phyloP scores from a whole-genome alignment of 306 rosid genomes.

The Lagenaria siceraria region DNA sequence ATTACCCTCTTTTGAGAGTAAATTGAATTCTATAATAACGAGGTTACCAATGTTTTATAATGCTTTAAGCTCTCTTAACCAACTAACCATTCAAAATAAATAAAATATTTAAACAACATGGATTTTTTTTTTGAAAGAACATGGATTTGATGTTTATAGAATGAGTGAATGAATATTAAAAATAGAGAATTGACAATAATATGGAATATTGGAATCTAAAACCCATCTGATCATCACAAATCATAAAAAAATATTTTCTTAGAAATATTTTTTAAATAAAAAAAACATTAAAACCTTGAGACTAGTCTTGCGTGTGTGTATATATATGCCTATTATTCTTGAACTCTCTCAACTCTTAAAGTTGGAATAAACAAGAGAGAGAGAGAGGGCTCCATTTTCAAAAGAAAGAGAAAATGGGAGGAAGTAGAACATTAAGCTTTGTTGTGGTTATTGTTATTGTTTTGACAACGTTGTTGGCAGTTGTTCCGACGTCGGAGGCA shows the following conservation, averaged over 20 bases:
- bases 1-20: too few species aligned
- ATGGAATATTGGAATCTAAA: background rate
- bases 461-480: slow-evolving; percentile 8
- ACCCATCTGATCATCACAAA: background rate
- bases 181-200: background rate
- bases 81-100: too few species aligned
- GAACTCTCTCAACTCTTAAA: background rate
- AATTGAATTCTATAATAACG: too few species aligned
- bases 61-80: too few species aligned
- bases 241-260: background rate
- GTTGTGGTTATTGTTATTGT: background rate
- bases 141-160: background rate
- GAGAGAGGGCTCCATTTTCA: background rate
- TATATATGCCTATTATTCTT: background rate
- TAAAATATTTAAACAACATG: too few species aligned
- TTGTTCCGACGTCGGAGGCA: slow-evolving; percentile 25
- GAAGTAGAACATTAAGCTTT: background rate
- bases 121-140: too few species aligned
- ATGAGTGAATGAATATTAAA: too few species aligned
- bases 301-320: background rate
- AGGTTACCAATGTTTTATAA: too few species aligned
- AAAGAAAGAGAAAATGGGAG: background rate
- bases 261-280: background rate
- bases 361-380: background rate
- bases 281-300: background rate